Base-by-base conservation (phyloP, 78 protist species). In the Dictyostelium brefeldianum region DNA sequence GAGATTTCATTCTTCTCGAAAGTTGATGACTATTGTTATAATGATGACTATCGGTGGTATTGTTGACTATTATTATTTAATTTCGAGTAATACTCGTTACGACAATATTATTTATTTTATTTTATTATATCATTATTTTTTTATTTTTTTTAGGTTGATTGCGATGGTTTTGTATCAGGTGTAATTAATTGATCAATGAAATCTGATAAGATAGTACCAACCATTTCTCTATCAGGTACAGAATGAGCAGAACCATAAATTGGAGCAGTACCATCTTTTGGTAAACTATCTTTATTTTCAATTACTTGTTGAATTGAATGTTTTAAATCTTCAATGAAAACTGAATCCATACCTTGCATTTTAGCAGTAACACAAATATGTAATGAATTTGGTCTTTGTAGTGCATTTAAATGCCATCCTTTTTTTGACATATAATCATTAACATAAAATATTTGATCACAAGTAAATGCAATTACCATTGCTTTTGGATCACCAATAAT, bases 381-480 rank as follows among this genome's bases (percentile, higher is more conserved):
- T 14, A 94, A 46, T 18, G 90, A 65, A 46, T 79, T 73, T 54
- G 96, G 96, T 46, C 65, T 53, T 57, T 94, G 96, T 5, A 94
- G 57, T 11, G 83, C 78, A 57, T 94, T 94, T 79, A 94, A 78
- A 54, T 84, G 89, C 96, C 96, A 94, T 11, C 93, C 93, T 67
- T 74, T 94, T 29, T 78, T 51, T 6, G 85, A 53, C 96, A 94
- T 78, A 48, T 56, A 36, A 29, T 94, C 96, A 53, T 89, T 89
- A 27, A 94, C 78, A 53, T 56, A 87, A 84, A 81, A 94, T 18
- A 94, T 51, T 43, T 87, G 73, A 2, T 82, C 77, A 17, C 77
- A 25, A 56, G 93, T 83, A 50, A 94, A 94, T 3, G 91, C 89
- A 18, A 94, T 43, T 1, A 94, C 96, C 82, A 89, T 83, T 5